Evolutionary conservation across 805 yeast genomes (phyloP).

Genomic region (Teunomyces pallodes): DNA sequence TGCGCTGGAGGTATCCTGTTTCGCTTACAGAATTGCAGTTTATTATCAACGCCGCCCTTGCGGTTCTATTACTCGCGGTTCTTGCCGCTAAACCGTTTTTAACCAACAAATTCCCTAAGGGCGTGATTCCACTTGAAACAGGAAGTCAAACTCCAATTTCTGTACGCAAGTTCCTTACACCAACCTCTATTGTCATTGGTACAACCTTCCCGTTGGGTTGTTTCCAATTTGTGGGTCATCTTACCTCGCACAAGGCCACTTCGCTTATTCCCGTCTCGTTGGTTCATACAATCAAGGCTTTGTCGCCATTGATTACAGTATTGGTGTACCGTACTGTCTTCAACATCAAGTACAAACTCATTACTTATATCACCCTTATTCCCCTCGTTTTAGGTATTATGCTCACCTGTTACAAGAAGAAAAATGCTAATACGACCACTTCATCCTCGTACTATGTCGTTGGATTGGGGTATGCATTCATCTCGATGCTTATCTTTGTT

Average conservation of each 20-base stretch:
- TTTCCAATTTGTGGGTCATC: conserved; percentile 90
- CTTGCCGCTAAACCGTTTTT: conserved; percentile 28
- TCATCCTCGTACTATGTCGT: conserved; percentile 16
- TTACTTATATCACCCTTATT: conserved; percentile 74
- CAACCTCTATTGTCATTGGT: conserved; percentile 49
- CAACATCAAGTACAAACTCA: conserved; percentile 51
- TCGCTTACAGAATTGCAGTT: conserved; percentile 89
- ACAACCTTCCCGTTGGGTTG: conserved; percentile 92
- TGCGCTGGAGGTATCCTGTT: conserved; percentile 73
- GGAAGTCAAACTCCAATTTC: conserved; percentile 12
- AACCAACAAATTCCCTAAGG: conserved; percentile 39
- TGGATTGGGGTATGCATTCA: conserved; percentile 51
- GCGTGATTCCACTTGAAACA: conserved; percentile 44
- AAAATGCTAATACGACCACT: conserved; percentile 18
- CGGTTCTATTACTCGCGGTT: conserved; percentile 42
- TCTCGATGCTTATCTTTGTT: conserved; percentile 67
- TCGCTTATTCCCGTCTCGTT: conserved; percentile 88
- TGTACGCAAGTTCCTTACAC: conserved; percentile 42
- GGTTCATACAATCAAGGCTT: conserved; percentile 91
- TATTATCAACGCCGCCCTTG: conserved; percentile 62
- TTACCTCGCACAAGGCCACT: conserved; percentile 90
- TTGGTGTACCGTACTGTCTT: conserved; percentile 66
- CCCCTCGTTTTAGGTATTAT: conserved; percentile 86
- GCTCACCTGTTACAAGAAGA: conserved; percentile 61
- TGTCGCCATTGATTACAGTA: conserved; percentile 88